phyloP scores from a whole-genome alignment of 192 early-diverging fungal genomes.

The Helicostylum pulchrum region DNA sequence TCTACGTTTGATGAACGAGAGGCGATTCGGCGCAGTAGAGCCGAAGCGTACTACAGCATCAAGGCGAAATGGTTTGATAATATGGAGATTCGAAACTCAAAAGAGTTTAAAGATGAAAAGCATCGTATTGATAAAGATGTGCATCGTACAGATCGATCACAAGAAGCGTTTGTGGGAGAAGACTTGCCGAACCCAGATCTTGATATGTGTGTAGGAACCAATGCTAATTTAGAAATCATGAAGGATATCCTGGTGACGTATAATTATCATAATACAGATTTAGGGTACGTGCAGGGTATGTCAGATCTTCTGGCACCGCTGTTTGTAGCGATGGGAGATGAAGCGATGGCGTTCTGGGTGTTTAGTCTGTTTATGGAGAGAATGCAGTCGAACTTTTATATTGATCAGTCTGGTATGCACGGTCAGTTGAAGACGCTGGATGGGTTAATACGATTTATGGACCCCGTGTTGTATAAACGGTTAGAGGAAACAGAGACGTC shows the following conservation, averaged over 20 bases:
- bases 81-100: conserved; percentile 48
- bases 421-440: conserved; percentile 77
- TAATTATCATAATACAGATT: conserved; percentile 76
- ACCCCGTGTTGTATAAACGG: conserved; percentile 79
- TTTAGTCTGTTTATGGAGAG: conserved; percentile 87
- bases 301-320: conserved; percentile 90
- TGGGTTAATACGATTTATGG: conserved; percentile 80
- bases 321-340: conserved; percentile 84
- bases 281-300: conserved; percentile 97
- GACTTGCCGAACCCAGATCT: conserved; percentile 49
- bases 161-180: conserved; percentile 75
- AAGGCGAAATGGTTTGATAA: conserved; percentile 72
- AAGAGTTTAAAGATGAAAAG: conserved; percentile 64
- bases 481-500: conserved; percentile 66
- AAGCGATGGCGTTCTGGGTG: conserved; percentile 92
- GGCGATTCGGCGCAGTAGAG: conserved; percentile 45
- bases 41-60: conserved; percentile 65
- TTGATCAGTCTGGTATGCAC: conserved; percentile 93
- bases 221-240: conserved; percentile 78
- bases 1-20: conserved; percentile 76
- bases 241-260: conserved; percentile 93
- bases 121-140: conserved; percentile 88
- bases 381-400: conserved; percentile 85
- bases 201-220: conserved; percentile 53
- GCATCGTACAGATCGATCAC: conserved; percentile 85